These are phyloP conservation scores for Fusarium setosum DNA, from an alignment of 2,329 filamentous ascomycete genomes.

Conservation along the genomic window DNA sequence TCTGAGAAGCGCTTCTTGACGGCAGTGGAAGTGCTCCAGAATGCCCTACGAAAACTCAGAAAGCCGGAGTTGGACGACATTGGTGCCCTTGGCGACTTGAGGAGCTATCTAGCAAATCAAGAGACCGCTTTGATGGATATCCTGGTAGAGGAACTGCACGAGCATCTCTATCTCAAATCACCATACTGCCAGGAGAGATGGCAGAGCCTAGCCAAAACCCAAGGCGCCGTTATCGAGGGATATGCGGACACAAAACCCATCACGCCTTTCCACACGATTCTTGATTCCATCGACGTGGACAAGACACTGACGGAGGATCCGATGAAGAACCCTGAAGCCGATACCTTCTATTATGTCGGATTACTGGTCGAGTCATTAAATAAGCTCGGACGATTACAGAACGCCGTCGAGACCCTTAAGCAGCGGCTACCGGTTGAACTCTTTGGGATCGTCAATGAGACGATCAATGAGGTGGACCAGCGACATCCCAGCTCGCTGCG, in stretches of 20 bases:
- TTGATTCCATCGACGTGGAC: constrained; percentile 71
- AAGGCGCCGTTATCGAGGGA: constrained; percentile 64
- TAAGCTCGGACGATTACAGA: constrained; percentile 86
- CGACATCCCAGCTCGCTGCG: constrained; percentile 86
- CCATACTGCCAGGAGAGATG: constrained; percentile 97
- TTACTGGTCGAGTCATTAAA: constrained; percentile 90
- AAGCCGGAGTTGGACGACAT: constrained; percentile 93
- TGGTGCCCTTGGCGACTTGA: constrained; percentile 85
- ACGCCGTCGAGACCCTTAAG: constrained; percentile 89
- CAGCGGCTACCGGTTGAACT: constrained; percentile 93
- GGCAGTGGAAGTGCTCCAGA: constrained; percentile 91
- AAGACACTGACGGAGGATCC: constrained; percentile 82
- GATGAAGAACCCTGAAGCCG: constrained; percentile 91
- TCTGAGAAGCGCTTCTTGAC: constrained; percentile 95
- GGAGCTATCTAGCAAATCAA: constrained; percentile 91
- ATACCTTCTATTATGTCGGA: constrained; percentile 94
- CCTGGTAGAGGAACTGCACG: constrained; percentile 95
- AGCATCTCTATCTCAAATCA: constrained; percentile 96
- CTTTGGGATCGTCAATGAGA: constrained; percentile 93
- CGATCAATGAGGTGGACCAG: constrained; percentile 92
- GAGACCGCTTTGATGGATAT: constrained; percentile 94
- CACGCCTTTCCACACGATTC: constrained; percentile 67
- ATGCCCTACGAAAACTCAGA: constrained; percentile 83
- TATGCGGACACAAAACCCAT: constrained; percentile 59
- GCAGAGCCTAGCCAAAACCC: constrained; percentile 82